Base-by-base conservation (phyloP, 2,329 filamentous ascomycete species). In the Alternaria triticimaculans region DNA sequence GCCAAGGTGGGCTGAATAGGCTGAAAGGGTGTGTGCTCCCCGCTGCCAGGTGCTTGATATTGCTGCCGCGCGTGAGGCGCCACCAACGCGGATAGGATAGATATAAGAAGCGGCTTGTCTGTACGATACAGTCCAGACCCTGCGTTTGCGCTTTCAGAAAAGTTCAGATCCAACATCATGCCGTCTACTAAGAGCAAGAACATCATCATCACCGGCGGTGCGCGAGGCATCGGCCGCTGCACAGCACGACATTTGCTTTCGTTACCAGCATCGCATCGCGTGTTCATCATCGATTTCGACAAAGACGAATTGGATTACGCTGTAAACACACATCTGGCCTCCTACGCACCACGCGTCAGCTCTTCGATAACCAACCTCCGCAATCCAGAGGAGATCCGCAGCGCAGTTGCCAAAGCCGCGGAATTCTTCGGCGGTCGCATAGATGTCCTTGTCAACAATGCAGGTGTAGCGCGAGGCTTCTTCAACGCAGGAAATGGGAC, bases 251-350 rank as follows among this genome's bases (percentile, higher is more conserved):
- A 81, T 58, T 79, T 84, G 23, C 77, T 81, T 25, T 65, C 71
- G 2, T 65, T 69, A 15, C 66, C 76, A 23, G 64, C 69, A 8
- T 79, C 81, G 44, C 79, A 84, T 73, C 78, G 78, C 25, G 76
- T 84, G 55, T 81, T 82, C 67, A 77, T 84, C 33, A 72, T 84
- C 51, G 82, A 84, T 61, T 75, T 80, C 61, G 79, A 84, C 65
- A 73, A 70, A 50, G 76, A 76, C 7, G 80, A 82, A 61, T 73
- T 83, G 14, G 61, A 67, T 21, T 71, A 73, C 55, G 56, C 63
- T 12, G 64, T 68, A 4, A 62, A 57, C n/a, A 64, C 71, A 20
- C 73, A 82, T 66, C 78, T 80, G 3, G 72, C 62, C 68, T 55
- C 72, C 61, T 58, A 73, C 58, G 55, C 78, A 76, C 67, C 75